Conservation (phyloP, 164 flowering plant genomes). For the grape (Vitis vinifera) region DNA sequence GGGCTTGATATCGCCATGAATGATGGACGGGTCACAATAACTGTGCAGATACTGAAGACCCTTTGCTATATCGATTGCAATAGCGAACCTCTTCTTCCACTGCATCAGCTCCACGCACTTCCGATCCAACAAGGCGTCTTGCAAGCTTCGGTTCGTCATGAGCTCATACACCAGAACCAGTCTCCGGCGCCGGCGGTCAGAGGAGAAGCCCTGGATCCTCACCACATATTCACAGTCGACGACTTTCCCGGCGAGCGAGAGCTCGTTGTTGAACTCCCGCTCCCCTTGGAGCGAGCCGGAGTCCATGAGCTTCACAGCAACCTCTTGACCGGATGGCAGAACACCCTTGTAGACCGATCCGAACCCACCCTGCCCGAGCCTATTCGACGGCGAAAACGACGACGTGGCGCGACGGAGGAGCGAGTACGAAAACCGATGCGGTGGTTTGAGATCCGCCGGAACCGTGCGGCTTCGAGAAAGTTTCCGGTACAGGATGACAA, state of each 20-base stretch:
- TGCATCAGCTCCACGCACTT: constrained; percentile 62
- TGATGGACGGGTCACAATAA: constrained; percentile 64
- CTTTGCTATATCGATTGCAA: constrained; percentile 52
- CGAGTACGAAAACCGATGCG: constrained; percentile 58
- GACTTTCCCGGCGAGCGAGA: constrained; percentile 47
- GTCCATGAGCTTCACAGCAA: constrained; percentile 82
- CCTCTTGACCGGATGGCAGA: constrained; percentile 41
- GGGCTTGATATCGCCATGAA: constrained; percentile 95
- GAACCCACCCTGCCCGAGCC: constrained; percentile 88
- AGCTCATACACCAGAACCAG: constrained; percentile 71
- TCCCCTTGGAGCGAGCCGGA: constrained; percentile 78
- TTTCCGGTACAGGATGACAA: constrained; percentile 40
- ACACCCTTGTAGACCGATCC: constrained; percentile 72
- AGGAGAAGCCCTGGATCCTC: constrained; percentile 57
- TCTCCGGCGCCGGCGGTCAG: constrained; percentile 35
- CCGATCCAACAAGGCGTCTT: constrained; percentile 69
- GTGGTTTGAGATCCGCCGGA: constrained; percentile 55
- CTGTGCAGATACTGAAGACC: constrained; percentile 68
- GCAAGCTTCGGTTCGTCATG: constrained; percentile 81
- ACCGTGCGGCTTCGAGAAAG: constrained; percentile 59
- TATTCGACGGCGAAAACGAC: constrained; percentile 56
- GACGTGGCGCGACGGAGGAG: constrained; percentile 71
- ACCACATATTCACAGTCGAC: constrained; percentile 39
- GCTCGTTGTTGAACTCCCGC: constrained; percentile 87
- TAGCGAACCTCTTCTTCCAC: constrained; percentile 55